Evolutionary conservation across 1,284 basidiomycete genomes (phyloP), one percentile per base, ranked within the genome.

Genomic region (Melampsora medusae): DNA sequence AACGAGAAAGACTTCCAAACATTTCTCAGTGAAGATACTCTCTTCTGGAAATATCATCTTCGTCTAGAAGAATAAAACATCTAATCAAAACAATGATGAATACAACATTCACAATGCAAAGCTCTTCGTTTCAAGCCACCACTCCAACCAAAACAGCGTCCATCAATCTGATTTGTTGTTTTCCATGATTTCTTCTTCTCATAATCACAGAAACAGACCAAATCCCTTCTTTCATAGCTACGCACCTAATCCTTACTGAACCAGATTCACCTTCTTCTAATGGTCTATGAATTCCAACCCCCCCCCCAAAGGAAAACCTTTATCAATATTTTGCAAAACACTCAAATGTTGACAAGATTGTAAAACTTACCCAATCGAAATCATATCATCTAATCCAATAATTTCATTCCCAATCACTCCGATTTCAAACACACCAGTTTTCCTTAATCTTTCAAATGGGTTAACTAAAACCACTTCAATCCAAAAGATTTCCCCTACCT

Each of bases 231-330:
- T 28, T n/a, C 53, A 56, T 56, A 56, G 53, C 53, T 28, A 56
- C 53, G n/a, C 53, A 56, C 12, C 53, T 56, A 28, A 56, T n/a
- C 17, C 53, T 56, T 28, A 56, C 53, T 28, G 53, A 56, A n/a
- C 53, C 17, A 56, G n/a, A 56, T 28, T 56, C 53, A 28, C 53
- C 53, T 28, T 56, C 53, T 22, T 22, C 53, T 28, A 56, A 56
- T 56, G 53, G 53, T 28, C 53, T 56, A n/a, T 5, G 7, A 56
- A 16, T 22, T n/a, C 53, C 10, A 56, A n/a, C 25, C n/a, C n/a
- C n/a, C n/a, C n/a, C n/a, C n/a, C n/a, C n/a, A n/a, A n/a, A 28
- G 2, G 7, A 10, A 7, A 56, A 2, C 10, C n/a, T 56, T 12
- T n/a, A 28, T 56, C 53, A 56, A 42, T 42, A 9, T 56, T n/a